A percentile compares a stretch with the other conserved stretches of the same genome.
These are phyloP conservation scores for Baudoinia panamericana DNA, from an alignment of 495 filamentous ascomycete species.

Conservation along the genomic window DNA sequence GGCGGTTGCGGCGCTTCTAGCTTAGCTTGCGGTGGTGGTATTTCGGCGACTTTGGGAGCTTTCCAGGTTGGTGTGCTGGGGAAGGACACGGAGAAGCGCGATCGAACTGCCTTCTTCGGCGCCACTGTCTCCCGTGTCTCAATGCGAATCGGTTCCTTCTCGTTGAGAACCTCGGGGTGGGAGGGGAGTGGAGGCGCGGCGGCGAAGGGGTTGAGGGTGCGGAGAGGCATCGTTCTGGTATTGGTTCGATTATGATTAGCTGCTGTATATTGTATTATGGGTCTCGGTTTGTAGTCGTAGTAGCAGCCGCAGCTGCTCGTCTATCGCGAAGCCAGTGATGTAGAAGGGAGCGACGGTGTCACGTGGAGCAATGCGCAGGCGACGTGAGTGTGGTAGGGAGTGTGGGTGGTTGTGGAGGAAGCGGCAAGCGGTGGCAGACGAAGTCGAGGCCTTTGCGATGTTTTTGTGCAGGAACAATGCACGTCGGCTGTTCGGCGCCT, in stretches of 20 bases:
- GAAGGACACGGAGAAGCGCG: conserved; percentile 44
- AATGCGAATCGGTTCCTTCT: conserved; percentile 22
- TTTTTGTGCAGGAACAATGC: no score
- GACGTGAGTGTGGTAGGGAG: no score
- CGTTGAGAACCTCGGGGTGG: conserved; percentile 12
- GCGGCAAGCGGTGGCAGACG: no score
- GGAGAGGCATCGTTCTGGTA: conserved; percentile 28
- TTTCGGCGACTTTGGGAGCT: conserved; percentile 34
- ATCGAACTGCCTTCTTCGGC: conserved; percentile 54
- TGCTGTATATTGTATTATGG: conserved; percentile 1
- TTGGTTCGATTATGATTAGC: conserved; percentile 19
- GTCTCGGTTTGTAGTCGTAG: background rate
- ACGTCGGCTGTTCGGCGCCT: no score
- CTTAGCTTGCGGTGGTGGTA: conserved; percentile 23
- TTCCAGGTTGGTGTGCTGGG: conserved; percentile 47
- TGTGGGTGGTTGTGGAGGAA: no score
- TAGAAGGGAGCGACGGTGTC: no score
- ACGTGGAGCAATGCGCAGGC: no score
- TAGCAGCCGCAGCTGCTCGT: conserved; percentile 7
- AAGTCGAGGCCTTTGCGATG: no score
- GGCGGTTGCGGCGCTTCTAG: conserved; percentile 45
- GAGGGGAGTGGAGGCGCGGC: conserved; percentile 19
- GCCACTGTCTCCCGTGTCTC: conserved; percentile 29
- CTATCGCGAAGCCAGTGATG: no score
- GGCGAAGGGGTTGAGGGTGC: conserved; percentile 29